Percentiles rank a stretch among this genome's conserved stretches.
These are phyloP conservation scores for Garcia nutans DNA, from an alignment of 345 rosid species.

Conservation along the genomic window DNA sequence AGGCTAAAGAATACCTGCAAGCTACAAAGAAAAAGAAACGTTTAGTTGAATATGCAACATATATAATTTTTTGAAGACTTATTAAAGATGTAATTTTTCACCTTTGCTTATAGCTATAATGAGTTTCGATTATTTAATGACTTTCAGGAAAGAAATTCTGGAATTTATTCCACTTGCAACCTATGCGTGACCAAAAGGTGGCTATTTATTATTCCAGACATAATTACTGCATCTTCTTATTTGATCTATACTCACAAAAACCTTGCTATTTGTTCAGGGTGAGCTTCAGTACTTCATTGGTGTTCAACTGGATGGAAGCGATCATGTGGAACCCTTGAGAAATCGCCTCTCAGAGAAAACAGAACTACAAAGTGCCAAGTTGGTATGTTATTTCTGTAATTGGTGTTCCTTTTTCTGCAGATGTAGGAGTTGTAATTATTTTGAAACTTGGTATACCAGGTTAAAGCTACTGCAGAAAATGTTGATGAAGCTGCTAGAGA, in stretches of 20 bases:
- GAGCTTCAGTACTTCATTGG: slow-evolving; percentile 99
- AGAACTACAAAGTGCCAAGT: slow-evolving; percentile 70
- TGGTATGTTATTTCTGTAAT: slow-evolving; percentile 41
- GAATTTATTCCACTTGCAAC: slow-evolving; percentile 98
- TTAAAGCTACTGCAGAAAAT: slow-evolving; percentile 95
- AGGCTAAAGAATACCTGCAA: not conserved
- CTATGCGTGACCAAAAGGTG: slow-evolving; percentile 96
- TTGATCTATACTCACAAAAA: slow-evolving; percentile 2
- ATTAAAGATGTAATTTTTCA: not conserved
- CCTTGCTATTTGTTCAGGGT: slow-evolving; percentile 48
- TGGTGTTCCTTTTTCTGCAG: not conserved
- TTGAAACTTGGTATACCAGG: slow-evolving; percentile 43
- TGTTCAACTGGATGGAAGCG: slow-evolving; percentile 97
- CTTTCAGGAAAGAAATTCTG: slow-evolving; percentile 94
- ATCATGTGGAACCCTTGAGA: slow-evolving; percentile 77
- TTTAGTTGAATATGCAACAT: slow-evolving; percentile 9
- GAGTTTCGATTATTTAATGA: slow-evolving; percentile 19
- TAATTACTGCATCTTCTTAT: not conserved
- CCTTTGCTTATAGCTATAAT: not conserved
- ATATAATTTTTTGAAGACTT: not conserved
- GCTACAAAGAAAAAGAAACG: not conserved
- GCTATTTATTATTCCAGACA: slow-evolving; percentile 11
- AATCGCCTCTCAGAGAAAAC: slow-evolving; percentile 80
- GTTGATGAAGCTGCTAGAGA: slow-evolving; percentile 96
- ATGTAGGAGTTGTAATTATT: not conserved